Evolutionary conservation across 2,329 filamentous ascomycete genomes (phyloP), one percentile per base, ranked within the genome.

Genomic region (Colletotrichum salicis): DNA sequence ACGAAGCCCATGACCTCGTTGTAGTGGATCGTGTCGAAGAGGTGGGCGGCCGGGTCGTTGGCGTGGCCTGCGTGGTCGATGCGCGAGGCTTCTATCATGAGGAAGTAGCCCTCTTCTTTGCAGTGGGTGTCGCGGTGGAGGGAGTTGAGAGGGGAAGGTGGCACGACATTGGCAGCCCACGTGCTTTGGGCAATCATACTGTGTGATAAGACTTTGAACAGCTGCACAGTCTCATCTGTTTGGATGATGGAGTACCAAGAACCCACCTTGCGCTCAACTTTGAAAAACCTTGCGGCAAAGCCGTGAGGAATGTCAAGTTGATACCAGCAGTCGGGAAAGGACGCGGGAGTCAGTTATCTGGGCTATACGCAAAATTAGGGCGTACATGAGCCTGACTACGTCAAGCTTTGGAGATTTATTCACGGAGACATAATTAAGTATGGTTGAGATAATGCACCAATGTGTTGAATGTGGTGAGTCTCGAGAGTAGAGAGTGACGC

Each of bases 31-130:
- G 79, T 81, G 27, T 84, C 82, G 69, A 81, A 79, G 35, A 88
- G 85, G 75, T 89, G 87, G 19, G 85, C 86, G 22, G 84, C 86
- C 4, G 87, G 86, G 74, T 89, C 87, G 74, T 88, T 89, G 76
- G 85, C 85, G 75, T 88, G 87, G 60, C 78, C 77, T 37, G 80
- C 78, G 71, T 82, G 80, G 70, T 82, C 80, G 69, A 82, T 82
- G 35, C 80, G 77, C 8, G 78, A 80, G n/a, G 80, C 80, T 73
- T 82, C 80, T 55, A 82, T 80, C 78, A 84, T 80, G 59, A 84
- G 75, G 70, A 84, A 82, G 73, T 82, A 84, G 8, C 82, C 81
- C 70, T 80, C 78, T n/a, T 79, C 74, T 10, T 70, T 75, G 33
- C 73, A 76, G 41, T 77, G 75, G 12, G 79, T 80, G 3, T 78